phyloP scores from a whole-genome alignment of 2,329 filamentous ascomycete genomes.

The Decorospora gaudefroyi region DNA sequence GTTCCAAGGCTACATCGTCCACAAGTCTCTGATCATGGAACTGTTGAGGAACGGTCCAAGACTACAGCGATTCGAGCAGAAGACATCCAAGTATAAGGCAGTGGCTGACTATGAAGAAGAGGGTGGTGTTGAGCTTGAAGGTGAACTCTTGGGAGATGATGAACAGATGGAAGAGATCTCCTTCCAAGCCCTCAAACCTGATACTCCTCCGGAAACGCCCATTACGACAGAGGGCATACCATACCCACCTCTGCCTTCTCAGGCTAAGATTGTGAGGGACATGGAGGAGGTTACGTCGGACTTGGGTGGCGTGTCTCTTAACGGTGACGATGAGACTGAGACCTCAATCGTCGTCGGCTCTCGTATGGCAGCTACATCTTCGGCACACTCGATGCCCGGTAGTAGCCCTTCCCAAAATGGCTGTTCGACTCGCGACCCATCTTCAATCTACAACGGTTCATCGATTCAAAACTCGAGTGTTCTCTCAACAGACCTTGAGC shows the following conservation, averaged over 20 bases:
- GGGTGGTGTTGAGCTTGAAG: constrained; percentile 28
- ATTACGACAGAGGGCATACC: too few species aligned
- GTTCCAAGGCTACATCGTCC: constrained; percentile 56
- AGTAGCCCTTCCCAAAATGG: background rate
- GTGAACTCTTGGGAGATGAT: constrained; percentile 24
- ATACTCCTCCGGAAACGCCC: constrained; percentile 10
- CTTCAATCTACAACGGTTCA: constrained; percentile 1
- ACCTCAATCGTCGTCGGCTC: constrained; percentile 16
- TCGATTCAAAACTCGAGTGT: background rate
- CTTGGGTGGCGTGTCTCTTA: constrained; percentile 25
- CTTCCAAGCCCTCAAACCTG: constrained; percentile 35
- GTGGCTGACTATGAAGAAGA: constrained; percentile 36
- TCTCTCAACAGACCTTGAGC: constrained; percentile 12
- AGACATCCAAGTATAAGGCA: constrained; percentile 36
- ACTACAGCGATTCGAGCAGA: constrained; percentile 34
- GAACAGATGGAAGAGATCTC: constrained; percentile 24
- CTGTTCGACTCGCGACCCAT: background rate
- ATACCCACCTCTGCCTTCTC: constrained; percentile 32
- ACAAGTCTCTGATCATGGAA: constrained; percentile 55
- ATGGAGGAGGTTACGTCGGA: constrained; percentile 11
- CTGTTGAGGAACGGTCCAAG: constrained; percentile 28
- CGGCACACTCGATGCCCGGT: background rate
- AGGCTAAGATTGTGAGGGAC: background rate
- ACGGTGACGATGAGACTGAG: constrained; percentile 9
- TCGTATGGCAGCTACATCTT: background rate